These are phyloP conservation scores for Carex kokanica DNA, from an alignment of 176 grass and related monocot species.

Conservation along the genomic window DNA sequence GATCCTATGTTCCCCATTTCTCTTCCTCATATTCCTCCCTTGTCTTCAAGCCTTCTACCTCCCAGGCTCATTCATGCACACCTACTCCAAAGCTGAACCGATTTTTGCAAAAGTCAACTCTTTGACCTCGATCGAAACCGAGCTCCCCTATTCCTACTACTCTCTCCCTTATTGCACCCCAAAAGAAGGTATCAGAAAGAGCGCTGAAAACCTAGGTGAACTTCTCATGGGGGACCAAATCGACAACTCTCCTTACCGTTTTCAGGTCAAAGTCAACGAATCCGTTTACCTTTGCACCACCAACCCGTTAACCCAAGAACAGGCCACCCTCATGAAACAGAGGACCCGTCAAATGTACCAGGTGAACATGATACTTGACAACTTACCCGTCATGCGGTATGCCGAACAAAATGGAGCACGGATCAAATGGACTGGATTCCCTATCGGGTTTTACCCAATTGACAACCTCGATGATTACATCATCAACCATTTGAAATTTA, in stretches of 20 bases:
- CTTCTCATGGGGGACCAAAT: slow-evolving; percentile 88
- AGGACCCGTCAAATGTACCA: slow-evolving; percentile 61
- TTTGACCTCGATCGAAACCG: slow-evolving; percentile 75
- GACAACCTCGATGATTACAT: slow-evolving; percentile 63
- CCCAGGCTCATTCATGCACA: slow-evolving; percentile 72
- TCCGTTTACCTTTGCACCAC: slow-evolving; percentile 74
- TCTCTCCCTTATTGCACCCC: slow-evolving; percentile 75
- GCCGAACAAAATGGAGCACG: slow-evolving; percentile 49
- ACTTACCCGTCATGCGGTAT: slow-evolving; percentile 62
- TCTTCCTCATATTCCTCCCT: slow-evolving; percentile 43
- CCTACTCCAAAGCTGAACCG: slow-evolving; percentile 30
- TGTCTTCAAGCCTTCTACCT: slow-evolving; percentile 59
- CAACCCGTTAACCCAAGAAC: slow-evolving; percentile 50
- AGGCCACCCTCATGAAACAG: slow-evolving; percentile 62
- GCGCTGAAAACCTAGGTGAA: slow-evolving; percentile 78
- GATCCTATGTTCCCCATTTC: slow-evolving; percentile 34
- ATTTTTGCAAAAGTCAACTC: slow-evolving; percentile 78
- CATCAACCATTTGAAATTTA: slow-evolving; percentile 82
- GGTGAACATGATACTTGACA: slow-evolving; percentile 82
- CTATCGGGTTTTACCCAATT: slow-evolving; percentile 45
- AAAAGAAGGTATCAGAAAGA: slow-evolving; percentile 56
- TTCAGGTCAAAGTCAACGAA: slow-evolving; percentile 52
- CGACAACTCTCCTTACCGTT: slow-evolving; percentile 74
- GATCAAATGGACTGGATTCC: slow-evolving; percentile 76
- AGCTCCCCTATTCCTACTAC: slow-evolving; percentile 77